These are phyloP conservation scores for Letharia columbiana DNA, from an alignment of 495 filamentous ascomycete species.

Conservation along the genomic window DNA sequence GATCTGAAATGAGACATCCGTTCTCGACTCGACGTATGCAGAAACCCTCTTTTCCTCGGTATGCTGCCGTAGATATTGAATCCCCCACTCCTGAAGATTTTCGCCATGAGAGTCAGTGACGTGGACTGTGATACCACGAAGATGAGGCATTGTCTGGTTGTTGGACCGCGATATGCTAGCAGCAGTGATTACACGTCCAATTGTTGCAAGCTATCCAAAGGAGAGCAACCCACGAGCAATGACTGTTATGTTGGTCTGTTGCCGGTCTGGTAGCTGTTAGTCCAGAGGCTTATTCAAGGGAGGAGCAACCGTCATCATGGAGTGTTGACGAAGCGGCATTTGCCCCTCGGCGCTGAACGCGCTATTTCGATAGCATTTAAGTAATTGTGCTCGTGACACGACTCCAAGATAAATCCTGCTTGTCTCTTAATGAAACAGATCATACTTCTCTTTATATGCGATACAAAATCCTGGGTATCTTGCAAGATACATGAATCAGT, in stretches of 20 bases:
- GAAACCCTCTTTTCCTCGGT: slow-evolving; percentile 17
- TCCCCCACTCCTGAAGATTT: slow-evolving; percentile 27
- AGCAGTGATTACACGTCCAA: not conserved
- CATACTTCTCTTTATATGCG: slow-evolving; percentile 7
- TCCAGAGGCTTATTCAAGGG: not conserved
- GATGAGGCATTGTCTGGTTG: slow-evolving; percentile 23
- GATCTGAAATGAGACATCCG: slow-evolving; percentile 7
- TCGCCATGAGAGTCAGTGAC: slow-evolving; percentile 20
- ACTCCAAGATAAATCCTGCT: not conserved
- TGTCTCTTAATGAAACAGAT: not conserved
- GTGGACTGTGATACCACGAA: slow-evolving; percentile 21
- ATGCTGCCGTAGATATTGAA: slow-evolving; percentile 16
- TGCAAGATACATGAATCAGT: not conserved
- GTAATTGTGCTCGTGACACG: not conserved
- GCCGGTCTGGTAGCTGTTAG: not conserved
- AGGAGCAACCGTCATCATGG: not conserved
- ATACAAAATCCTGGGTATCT: slow-evolving; percentile 8
- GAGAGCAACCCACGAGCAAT: not conserved
- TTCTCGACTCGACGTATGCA: slow-evolving; percentile 27
- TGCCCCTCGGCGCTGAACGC: not conserved
- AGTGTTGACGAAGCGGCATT: not conserved
- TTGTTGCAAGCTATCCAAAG: not conserved
- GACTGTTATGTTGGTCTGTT: not conserved
- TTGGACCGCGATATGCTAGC: not conserved
- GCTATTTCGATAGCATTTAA: not conserved